A percentile compares a stretch with the other conserved stretches of the same genome.
phyloP scores from a whole-genome alignment of 129 eudicot species.

The Flaveria sonorensis region DNA sequence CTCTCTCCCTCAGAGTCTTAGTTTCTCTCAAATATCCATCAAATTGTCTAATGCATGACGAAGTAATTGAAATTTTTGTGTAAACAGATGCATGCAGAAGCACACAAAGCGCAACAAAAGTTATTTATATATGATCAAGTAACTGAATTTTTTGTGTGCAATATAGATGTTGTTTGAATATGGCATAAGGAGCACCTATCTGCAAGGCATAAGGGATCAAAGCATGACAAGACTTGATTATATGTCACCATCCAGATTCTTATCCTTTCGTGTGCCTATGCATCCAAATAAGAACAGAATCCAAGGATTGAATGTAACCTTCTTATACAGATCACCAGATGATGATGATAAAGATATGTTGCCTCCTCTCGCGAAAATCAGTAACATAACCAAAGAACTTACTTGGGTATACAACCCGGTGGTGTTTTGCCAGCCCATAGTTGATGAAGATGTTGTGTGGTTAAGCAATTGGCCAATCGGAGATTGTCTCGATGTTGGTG shows the following conservation, averaged over 20 bases:
- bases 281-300: background rate
- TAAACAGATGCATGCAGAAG: background rate
- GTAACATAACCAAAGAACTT: conserved; percentile 8
- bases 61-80: background rate
- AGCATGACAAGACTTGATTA: background rate
- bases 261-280: conserved; percentile 1
- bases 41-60: background rate
- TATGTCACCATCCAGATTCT: background rate
- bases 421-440: conserved; percentile 8
- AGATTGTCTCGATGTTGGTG: conserved; percentile 13
- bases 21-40: background rate
- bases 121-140: background rate
- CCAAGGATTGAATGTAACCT: conserved; percentile 1
- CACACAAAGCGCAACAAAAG: background rate
- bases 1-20: background rate
- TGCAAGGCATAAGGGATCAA: conserved; percentile 25
- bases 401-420: conserved; percentile 24
- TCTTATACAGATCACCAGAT: background rate
- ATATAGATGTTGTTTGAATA: conserved; percentile 21
- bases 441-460: conserved; percentile 24
- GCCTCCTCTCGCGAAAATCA: conserved; percentile 2
- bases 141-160: background rate
- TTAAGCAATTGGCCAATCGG: conserved; percentile 27
- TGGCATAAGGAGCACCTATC: conserved; percentile 19
- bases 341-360: background rate